Percentiles rank a stretch among this genome's conserved stretches.
phyloP scores from a whole-genome alignment of 2,329 filamentous ascomycete species.

The Diplodia intermedia region DNA sequence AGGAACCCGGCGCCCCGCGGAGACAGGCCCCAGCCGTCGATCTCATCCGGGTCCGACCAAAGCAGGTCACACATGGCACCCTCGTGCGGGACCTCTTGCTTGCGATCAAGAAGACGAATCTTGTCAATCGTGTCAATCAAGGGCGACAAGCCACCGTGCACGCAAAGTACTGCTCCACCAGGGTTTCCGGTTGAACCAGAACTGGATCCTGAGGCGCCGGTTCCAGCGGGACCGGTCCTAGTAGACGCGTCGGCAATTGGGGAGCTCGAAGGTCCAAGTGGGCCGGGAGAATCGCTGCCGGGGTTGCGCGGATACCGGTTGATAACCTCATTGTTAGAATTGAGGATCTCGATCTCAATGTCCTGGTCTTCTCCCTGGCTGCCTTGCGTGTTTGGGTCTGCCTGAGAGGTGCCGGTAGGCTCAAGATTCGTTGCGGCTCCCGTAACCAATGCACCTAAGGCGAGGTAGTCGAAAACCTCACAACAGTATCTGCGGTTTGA shows the following conservation, averaged over 20 bases:
- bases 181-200: slow-evolving; percentile 64
- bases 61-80: slow-evolving; percentile 98
- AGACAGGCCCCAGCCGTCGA: slow-evolving; percentile 94
- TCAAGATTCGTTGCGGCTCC: slow-evolving; percentile 73
- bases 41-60: slow-evolving; percentile 98
- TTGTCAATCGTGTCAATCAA: slow-evolving; percentile 94
- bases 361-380: slow-evolving; percentile 64
- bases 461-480: slow-evolving; percentile 97
- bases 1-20: slow-evolving; percentile 94
- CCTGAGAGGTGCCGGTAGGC: slow-evolving; percentile 64
- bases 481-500: slow-evolving; percentile 71
- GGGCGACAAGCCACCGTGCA: slow-evolving; percentile 91
- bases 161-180: slow-evolving; percentile 86
- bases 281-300: slow-evolving; percentile 15
- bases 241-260: slow-evolving; percentile 43
- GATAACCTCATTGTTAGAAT: slow-evolving; percentile 80
- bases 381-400: slow-evolving; percentile 59
- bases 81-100: slow-evolving; percentile 98
- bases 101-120: slow-evolving; percentile 91
- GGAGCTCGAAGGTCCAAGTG: slow-evolving; percentile 45
- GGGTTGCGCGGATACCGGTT: slow-evolving; percentile 68
- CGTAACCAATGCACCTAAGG: slow-evolving; percentile 87
- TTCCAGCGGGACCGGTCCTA: slow-evolving; percentile 73
- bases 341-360: slow-evolving; percentile 91
- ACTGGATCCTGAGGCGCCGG: slow-evolving; percentile 76